These are phyloP conservation scores for Sarocladiaceae sp. DNA, from an alignment of 2,329 filamentous ascomycete species.

Conservation along the genomic window DNA sequence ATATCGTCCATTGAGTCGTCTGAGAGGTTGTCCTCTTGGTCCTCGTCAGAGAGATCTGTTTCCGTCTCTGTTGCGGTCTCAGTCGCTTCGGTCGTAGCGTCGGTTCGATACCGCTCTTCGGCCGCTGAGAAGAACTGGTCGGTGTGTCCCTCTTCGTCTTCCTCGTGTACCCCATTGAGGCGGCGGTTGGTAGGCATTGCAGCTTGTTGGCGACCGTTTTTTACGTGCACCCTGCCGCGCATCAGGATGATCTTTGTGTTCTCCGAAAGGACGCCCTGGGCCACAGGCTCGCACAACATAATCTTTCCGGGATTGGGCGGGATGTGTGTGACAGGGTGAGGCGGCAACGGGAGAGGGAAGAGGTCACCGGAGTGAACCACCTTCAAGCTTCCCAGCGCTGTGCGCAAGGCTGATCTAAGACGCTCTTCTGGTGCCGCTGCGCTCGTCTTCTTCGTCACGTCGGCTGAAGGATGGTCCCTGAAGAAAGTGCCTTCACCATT, in stretches of 20 bases:
- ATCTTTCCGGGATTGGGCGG: conserved; percentile 81
- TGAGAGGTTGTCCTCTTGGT: conserved; percentile 67
- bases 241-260: conserved; percentile 80
- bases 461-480: conserved; percentile 47
- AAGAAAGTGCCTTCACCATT: conserved; percentile 80
- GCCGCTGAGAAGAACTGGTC: conserved; percentile 91
- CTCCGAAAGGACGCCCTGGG: conserved; percentile 73
- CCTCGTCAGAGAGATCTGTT: conserved; percentile 61
- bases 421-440: conserved; percentile 43
- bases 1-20: conserved; percentile 91
- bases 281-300: conserved; percentile 87
- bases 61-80: conserved; percentile 56
- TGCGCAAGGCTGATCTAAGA: conserved; percentile 61
- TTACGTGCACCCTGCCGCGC: conserved; percentile 50
- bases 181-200: conserved; percentile 10
- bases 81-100: conserved; percentile 53
- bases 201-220: conserved; percentile 27
- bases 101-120: conserved; percentile 64
- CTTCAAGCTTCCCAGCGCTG: conserved; percentile 64
- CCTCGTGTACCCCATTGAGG: conserved; percentile 53
- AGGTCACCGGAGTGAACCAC: conserved; percentile 82
- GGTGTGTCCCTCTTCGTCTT: conserved; percentile 76
- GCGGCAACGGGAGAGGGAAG: conserved; percentile 67
- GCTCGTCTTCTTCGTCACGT: conserved; percentile 13
- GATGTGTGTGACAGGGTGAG: conserved; percentile 82